These are phyloP conservation scores for Cenchrus fungigraminus DNA, from an alignment of 176 grass and related monocot species.

Conservation along the genomic window DNA sequence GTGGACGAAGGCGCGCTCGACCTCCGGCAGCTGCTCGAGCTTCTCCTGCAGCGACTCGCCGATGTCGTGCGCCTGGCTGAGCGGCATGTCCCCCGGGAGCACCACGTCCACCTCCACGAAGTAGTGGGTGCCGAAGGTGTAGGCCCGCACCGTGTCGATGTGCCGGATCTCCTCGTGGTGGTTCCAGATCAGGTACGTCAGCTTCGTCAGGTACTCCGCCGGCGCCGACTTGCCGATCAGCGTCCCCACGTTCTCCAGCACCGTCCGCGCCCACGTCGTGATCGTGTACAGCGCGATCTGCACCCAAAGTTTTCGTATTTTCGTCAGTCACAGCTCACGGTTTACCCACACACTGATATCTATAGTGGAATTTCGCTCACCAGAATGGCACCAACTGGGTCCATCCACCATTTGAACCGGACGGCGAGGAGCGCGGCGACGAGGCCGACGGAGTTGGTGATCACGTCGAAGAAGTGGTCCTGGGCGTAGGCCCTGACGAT, in stretches of 20 bases:
- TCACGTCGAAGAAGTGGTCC: constrained; percentile 97
- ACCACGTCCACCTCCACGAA: constrained; percentile 92
- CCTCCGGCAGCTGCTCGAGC: constrained; percentile 77
- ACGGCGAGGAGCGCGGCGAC: constrained; percentile 67
- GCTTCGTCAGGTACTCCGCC: constrained; percentile 78
- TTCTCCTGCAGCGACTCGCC: constrained; percentile 87
- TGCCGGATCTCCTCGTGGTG: constrained; percentile 71
- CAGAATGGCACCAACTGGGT: constrained; percentile 84
- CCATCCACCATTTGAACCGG: constrained; percentile 88
- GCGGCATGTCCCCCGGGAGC: constrained; percentile 66
- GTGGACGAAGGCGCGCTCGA: constrained; percentile 85
- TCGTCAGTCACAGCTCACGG: background rate
- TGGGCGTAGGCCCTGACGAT: constrained; percentile 88
- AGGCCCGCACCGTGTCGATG: constrained; percentile 83
- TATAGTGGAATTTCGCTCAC: constrained; percentile 34
- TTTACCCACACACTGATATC: background rate
- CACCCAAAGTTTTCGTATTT: background rate
- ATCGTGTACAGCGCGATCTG: constrained; percentile 89
- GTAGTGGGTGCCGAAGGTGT: constrained; percentile 83
- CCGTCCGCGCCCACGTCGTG: constrained; percentile 74
- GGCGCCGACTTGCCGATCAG: constrained; percentile 78
- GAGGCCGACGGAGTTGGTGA: constrained; percentile 91
- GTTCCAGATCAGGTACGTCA: constrained; percentile 94
- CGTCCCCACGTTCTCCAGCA: constrained; percentile 80
- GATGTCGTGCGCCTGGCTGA: constrained; percentile 77